phyloP scores from a whole-genome alignment of 805 yeast genomes.

The Starmerella floricola region DNA sequence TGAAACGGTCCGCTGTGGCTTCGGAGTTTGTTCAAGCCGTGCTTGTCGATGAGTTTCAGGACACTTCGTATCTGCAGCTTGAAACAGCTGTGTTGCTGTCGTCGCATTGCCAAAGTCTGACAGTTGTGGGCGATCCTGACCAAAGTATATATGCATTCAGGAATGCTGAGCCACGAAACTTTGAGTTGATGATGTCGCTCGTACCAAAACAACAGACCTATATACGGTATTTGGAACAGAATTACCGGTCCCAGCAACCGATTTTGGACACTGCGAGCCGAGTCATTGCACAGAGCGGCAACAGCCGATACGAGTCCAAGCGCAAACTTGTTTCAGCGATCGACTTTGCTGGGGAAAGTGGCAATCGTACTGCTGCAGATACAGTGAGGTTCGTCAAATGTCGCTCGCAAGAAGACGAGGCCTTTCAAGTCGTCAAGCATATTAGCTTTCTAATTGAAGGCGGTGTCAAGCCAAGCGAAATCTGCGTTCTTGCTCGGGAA shows the following conservation, averaged over 20 bases:
- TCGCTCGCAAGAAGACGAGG: conserved; percentile 29
- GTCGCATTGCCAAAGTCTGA: conserved; percentile 33
- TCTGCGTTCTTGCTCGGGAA: conserved; percentile 49
- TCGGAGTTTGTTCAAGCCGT: conserved; percentile 50
- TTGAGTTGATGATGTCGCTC: conserved; percentile 40
- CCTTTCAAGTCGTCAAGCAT: conserved; percentile 33
- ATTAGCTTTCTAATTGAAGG: conserved; percentile 37
- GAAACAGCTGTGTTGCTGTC: conserved; percentile 49
- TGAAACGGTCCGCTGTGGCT: conserved; percentile 31
- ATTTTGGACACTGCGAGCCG: conserved; percentile 54
- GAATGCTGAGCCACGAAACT: conserved; percentile 61
- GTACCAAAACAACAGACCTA: conserved; percentile 23
- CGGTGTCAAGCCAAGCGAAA: conserved; percentile 42
- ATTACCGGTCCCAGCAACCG: conserved; percentile 66
- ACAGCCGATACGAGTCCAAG: no score
- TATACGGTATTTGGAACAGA: conserved; percentile 42
- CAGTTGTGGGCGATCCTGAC: conserved; percentile 94
- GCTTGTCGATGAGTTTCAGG: conserved; percentile 89
- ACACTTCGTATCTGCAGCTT: conserved; percentile 69
- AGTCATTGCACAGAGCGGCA: conserved; percentile 5
- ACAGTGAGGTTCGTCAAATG: conserved; percentile 38
- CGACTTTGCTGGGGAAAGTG: no score
- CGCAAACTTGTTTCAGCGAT: no score
- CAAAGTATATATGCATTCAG: conserved; percentile 88
- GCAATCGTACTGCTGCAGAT: neutral